Percentiles rank a stretch among this genome's conserved stretches.
Evolutionary conservation across 2,329 filamentous ascomycete species (phyloP).

Genomic region (Didymella arachidicola): DNA sequence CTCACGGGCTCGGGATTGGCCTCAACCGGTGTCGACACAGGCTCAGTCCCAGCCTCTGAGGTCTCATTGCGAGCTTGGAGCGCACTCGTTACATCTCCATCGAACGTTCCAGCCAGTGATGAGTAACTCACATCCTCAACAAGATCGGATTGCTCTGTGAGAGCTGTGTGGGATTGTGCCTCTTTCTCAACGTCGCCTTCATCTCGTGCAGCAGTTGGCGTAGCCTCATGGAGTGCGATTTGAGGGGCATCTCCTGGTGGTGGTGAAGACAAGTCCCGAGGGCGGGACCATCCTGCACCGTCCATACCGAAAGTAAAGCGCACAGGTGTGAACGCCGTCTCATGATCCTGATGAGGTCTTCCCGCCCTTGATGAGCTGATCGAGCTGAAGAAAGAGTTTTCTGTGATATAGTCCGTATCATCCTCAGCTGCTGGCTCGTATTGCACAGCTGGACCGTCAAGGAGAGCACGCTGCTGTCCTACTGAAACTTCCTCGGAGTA

Average conservation of each 20-base stretch:
- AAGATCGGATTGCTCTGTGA: background rate
- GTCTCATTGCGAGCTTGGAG: background rate
- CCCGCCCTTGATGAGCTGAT: slow-evolving; percentile 37
- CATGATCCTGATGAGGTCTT: slow-evolving; percentile 39
- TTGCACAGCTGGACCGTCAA: background rate
- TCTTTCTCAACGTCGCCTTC: background rate
- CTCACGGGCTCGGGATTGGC: background rate
- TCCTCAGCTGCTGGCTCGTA: slow-evolving; percentile 22
- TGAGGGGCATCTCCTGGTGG: slow-evolving; percentile 23
- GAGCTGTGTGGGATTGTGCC: background rate
- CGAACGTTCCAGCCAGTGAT: background rate
- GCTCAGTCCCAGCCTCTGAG: background rate
- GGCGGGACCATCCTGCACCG: slow-evolving; percentile 33
- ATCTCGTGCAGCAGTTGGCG: background rate
- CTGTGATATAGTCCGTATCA: slow-evolving; percentile 38
- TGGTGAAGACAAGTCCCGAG: slow-evolving; percentile 30
- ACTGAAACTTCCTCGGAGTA: slow-evolving; percentile 39
- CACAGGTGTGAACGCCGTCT: slow-evolving; percentile 48
- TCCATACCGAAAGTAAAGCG: slow-evolving; percentile 49
- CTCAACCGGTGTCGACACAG: background rate
- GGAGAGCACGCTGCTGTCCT: slow-evolving; percentile 7
- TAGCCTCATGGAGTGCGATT: background rate
- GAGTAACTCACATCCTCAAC: background rate
- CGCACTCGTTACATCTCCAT: background rate
- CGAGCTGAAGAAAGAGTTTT: slow-evolving; percentile 48